Base-by-base conservation (phyloP, 2,329 filamentous ascomycete genomes). In the Penicillium sp. region DNA sequence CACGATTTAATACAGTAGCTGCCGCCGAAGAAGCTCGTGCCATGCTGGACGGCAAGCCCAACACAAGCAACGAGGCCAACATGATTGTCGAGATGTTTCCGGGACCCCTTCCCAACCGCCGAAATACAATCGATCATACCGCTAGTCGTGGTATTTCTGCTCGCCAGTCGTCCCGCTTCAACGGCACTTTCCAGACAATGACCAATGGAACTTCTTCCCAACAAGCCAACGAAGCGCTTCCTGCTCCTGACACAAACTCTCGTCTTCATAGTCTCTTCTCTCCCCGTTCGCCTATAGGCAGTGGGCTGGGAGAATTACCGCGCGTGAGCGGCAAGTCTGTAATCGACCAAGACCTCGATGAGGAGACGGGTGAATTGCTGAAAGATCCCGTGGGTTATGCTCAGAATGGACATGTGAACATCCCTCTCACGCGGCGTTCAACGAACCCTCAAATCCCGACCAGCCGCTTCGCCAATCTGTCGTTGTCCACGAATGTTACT, bases 371-470 rank as follows among this genome's bases (percentile, higher is more conserved):
- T 11, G 81, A 83, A 55, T 66, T 87, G 35, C 77, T 87, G 53
- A 84, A 84, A 58, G 83, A 87, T 65, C 82, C 84, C 1, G 76
- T 86, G 56, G 83, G 81, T 9, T 87, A 84, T 64, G 90, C 89
- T 9, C 87, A 92, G 65, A 90, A 85, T 65, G 87, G 85, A 1
- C 77, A 82, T 14, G 66, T 65, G 43, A 72, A 71, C 51, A 53
- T 56, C n/a, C 64, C 66, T 42, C 66, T 66, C 47, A 75, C 81
- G 59, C 86, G 90, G 54, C 84, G 86, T 62, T 83, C 85, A 40
- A 91, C 88, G 1, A 89, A 86, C 54, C 85, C 89, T 24, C 85
- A 89, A 59, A 77, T 92, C 40, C 87, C 88, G 7, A 82, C 89
- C 24, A 77, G 80, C 60, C 85, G 84, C 33, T 87, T 96, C 76